These are phyloP conservation scores for Rhizoclosmatium globosum DNA, from an alignment of 192 early-diverging fungal species.

Conservation along the genomic window DNA sequence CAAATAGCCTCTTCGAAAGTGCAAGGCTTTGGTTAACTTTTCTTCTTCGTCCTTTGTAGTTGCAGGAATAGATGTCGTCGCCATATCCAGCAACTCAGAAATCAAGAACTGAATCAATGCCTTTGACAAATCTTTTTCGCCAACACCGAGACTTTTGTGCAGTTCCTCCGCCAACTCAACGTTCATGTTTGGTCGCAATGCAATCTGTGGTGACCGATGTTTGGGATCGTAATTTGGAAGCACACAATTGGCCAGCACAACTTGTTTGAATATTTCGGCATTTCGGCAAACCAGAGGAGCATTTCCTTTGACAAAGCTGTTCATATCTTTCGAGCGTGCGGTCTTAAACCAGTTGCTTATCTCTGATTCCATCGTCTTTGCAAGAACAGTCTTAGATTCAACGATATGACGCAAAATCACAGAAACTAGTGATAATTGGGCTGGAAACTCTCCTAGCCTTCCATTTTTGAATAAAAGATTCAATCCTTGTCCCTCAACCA, in stretches of 20 bases:
- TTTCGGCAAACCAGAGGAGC: slow-evolving; percentile 74
- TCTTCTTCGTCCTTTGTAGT: neutral
- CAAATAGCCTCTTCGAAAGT: slow-evolving; percentile 75
- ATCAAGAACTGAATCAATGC: slow-evolving; percentile 64
- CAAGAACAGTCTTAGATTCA: slow-evolving; percentile 73
- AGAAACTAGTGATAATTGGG: slow-evolving; percentile 79
- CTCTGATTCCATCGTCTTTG: slow-evolving; percentile 76
- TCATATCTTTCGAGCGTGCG: slow-evolving; percentile 73
- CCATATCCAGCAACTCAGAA: slow-evolving; percentile 53
- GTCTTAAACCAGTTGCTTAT: slow-evolving; percentile 77
- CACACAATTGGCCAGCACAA: slow-evolving; percentile 67
- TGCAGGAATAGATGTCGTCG: neutral
- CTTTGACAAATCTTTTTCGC: slow-evolving; percentile 56
- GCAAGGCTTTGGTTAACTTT: slow-evolving; percentile 1
- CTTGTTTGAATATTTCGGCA: slow-evolving; percentile 70
- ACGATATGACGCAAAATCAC: slow-evolving; percentile 92
- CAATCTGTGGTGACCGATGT: slow-evolving; percentile 68
- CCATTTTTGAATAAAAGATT: slow-evolving; percentile 67
- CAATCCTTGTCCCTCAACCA: slow-evolving; percentile 76
- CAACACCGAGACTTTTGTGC: neutral
- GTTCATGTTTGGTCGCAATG: slow-evolving; percentile 42
- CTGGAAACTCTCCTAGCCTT: slow-evolving; percentile 73
- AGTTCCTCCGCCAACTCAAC: slow-evolving; percentile 5
- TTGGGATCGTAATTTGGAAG: slow-evolving; percentile 72
- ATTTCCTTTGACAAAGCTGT: slow-evolving; percentile 72